Evolutionary conservation across 495 filamentous ascomycete species (phyloP).

Genomic region (Aspergillus wentii): DNA sequence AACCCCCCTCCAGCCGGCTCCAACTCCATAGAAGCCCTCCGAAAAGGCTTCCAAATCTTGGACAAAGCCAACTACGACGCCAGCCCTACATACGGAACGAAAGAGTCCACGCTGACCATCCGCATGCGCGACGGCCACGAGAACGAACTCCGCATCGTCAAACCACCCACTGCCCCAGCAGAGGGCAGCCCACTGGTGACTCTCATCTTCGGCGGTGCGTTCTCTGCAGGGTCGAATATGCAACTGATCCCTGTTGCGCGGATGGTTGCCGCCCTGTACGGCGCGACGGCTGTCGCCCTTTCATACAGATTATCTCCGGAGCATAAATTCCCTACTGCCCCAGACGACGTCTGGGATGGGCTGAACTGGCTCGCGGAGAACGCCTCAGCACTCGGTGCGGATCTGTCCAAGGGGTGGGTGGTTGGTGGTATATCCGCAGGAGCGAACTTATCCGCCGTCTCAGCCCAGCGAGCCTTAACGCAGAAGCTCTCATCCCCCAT

Average conservation of each 20-base stretch:
- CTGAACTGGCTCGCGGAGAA: conserved; percentile 44
- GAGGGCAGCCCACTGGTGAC: conserved; percentile 35
- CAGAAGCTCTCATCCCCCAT: conserved; percentile 36
- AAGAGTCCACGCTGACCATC: conserved; percentile 26
- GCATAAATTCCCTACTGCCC: conserved; percentile 38
- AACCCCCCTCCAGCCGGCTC: too few relatives aligned
- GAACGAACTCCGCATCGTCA: conserved; percentile 30
- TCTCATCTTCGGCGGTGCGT: conserved; percentile 42
- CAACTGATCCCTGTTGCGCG: conserved; percentile 25
- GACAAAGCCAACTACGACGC: conserved; percentile 7
- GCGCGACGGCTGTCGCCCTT: conserved; percentile 25
- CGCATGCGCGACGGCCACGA: conserved; percentile 34
- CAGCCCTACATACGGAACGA: conserved; percentile 12
- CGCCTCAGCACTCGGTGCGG: conserved; percentile 12
- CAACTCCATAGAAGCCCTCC: too few relatives aligned
- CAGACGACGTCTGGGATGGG: conserved; percentile 46
- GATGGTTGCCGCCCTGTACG: conserved; percentile 22
- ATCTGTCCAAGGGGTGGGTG: conserved; percentile 37
- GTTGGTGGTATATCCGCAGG: conserved; percentile 47
- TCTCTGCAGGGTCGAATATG: conserved; percentile 27
- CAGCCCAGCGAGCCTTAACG: conserved; percentile 35
- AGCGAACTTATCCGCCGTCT: conserved; percentile 38
- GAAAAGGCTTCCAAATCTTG: background rate
- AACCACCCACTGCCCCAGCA: conserved; percentile 18
- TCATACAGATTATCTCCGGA: conserved; percentile 46